Evolutionary conservation across 2,329 filamentous ascomycete genomes (phyloP).

Genomic region (Dactylellina haptotyla): DNA sequence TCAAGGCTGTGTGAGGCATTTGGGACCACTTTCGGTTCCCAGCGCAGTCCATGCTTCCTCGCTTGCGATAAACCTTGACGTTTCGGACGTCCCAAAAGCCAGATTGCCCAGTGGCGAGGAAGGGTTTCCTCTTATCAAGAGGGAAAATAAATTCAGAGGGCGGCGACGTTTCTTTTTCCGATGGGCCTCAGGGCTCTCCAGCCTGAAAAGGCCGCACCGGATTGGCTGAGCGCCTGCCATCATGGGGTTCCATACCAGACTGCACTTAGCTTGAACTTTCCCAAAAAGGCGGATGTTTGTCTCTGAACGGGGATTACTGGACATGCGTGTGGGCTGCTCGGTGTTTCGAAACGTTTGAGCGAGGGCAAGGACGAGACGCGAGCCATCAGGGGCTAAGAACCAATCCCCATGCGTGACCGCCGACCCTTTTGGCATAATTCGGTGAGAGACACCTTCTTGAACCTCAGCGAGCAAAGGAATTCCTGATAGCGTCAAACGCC

Average conservation of each 20-base stretch:
- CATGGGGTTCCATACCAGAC: slow-evolving; percentile 47
- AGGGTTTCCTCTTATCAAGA: slow-evolving; percentile 53
- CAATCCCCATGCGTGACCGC: slow-evolving; percentile 53
- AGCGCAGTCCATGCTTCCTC: slow-evolving; percentile 50
- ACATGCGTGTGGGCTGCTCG: slow-evolving; percentile 51
- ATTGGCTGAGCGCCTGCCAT: slow-evolving; percentile 54
- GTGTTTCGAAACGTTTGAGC: slow-evolving; percentile 55
- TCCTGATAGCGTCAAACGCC: slow-evolving; percentile 51
- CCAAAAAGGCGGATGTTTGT: slow-evolving; percentile 55
- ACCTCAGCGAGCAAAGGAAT: slow-evolving; percentile 33
- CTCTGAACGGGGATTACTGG: slow-evolving; percentile 53
- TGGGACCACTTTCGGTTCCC: slow-evolving; percentile 48
- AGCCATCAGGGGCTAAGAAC: slow-evolving; percentile 50
- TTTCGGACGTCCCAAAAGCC: slow-evolving; percentile 55
- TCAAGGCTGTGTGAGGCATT: slow-evolving; percentile 50
- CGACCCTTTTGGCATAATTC: slow-evolving; percentile 53
- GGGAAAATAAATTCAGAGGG: slow-evolving; percentile 24
- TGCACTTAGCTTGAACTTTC: slow-evolving; percentile 52
- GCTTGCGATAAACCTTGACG: slow-evolving; percentile 55
- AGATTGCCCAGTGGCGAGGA: slow-evolving; percentile 51
- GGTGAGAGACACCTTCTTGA: slow-evolving; percentile 29
- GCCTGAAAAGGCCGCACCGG: slow-evolving; percentile 53
- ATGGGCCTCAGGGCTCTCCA: slow-evolving; percentile 41
- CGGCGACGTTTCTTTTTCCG: slow-evolving; percentile 39
- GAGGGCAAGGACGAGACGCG: slow-evolving; percentile 53